phyloP scores from a whole-genome alignment of 805 yeast species.

The Ascoidea rubescens region DNA sequence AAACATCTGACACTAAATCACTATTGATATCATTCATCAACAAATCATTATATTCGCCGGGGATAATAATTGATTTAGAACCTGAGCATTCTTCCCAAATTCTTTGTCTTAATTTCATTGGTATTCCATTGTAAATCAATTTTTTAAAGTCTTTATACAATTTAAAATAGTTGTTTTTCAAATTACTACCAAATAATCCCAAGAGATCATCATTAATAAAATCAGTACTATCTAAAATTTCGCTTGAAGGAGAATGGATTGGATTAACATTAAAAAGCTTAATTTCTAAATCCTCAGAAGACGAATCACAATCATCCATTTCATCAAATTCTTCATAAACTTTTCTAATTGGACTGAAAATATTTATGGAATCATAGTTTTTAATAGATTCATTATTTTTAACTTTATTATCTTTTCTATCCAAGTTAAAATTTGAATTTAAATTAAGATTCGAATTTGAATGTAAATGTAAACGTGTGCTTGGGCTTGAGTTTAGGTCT shows the following conservation, averaged over 20 bases:
- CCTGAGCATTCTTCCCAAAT: conserved; percentile 46
- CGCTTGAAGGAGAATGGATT: neutral
- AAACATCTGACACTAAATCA: neutral
- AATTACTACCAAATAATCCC: conserved; percentile 25
- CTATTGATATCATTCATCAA: conserved; percentile 10
- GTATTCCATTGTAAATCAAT: conserved; percentile 32
- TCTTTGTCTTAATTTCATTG: conserved; percentile 29
- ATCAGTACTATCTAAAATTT: neutral
- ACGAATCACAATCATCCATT: neutral
- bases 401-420: neutral
- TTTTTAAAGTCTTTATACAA: conserved; percentile 18
- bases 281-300: neutral
- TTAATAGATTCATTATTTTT: neutral
- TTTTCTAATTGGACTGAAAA: neutral
- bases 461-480: neutral
- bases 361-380: too few species aligned
- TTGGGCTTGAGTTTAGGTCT: neutral
- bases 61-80: conserved; percentile 26
- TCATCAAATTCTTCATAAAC: neutral
- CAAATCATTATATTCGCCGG: conserved; percentile 30
- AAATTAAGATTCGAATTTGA: too few species aligned
- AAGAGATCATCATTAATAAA: conserved; percentile 18
- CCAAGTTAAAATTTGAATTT: neutral
- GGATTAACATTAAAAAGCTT: too few species aligned
- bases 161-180: conserved; percentile 13